A percentile compares a stretch with the other conserved stretches of the same genome.
Evolutionary conservation across 2,329 filamentous ascomycete genomes (phyloP).

Genomic region (Aspergillus latus): DNA sequence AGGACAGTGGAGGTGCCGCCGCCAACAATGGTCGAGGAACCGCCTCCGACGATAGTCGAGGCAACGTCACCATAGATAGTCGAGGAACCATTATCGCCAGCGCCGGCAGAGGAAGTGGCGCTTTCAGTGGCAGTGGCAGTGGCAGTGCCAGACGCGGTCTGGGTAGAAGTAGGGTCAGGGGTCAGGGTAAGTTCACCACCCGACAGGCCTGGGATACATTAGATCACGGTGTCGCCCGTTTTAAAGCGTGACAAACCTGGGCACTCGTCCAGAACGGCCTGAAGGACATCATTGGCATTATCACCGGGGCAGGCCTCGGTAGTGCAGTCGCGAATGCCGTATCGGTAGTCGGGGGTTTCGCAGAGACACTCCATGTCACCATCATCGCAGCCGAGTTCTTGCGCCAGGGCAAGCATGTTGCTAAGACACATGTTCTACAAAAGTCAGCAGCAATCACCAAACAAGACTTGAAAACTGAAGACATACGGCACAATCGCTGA

Average conservation of each 20-base stretch:
- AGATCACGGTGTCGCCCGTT: neutral
- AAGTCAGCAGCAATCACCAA: conserved; percentile 15
- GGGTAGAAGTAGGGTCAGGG: neutral
- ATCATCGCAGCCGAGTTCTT: conserved; percentile 40
- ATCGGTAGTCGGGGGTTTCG: conserved; percentile 41
- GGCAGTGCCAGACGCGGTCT: conserved; percentile 11
- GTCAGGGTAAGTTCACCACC: neutral
- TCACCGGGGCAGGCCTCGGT: conserved; percentile 44
- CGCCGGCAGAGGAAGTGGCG: neutral
- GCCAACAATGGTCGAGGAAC: neutral
- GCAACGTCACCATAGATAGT: neutral
- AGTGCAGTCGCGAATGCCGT: conserved; percentile 50
- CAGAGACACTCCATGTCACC: conserved; percentile 44
- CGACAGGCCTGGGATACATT: neutral
- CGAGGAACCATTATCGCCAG: neutral
- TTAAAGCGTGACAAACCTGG: conserved; percentile 23
- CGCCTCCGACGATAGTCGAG: neutral
- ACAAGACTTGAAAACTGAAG: neutral
- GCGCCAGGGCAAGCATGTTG: conserved; percentile 45
- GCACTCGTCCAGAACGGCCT: conserved; percentile 39
- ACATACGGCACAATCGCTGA: conserved; percentile 35
- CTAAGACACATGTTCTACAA: conserved; percentile 45
- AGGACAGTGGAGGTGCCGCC: neutral
- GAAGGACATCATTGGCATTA: conserved; percentile 33
- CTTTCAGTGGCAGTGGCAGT: neutral